A percentile compares a stretch with the other conserved stretches of the same genome.
Evolutionary conservation across 1,284 basidiomycete species (phyloP).

Genomic region (Pterulicium gracile): DNA sequence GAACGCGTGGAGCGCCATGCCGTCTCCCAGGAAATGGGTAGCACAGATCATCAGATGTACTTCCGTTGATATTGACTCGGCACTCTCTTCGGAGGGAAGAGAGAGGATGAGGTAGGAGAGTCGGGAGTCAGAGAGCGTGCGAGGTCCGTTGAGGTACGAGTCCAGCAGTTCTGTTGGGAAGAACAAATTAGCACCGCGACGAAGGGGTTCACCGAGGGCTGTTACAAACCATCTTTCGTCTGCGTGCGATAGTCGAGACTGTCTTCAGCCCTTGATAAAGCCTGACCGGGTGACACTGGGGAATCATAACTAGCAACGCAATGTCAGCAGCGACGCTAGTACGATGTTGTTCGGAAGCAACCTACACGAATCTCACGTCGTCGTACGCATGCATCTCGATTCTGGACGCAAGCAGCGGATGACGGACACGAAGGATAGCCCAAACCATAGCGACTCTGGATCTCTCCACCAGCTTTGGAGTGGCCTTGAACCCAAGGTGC

Average conservation of each 20-base stretch:
- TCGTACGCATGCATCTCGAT: constrained; percentile 53
- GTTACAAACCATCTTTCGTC: constrained; percentile 41
- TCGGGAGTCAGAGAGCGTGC: constrained; percentile 57
- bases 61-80: constrained; percentile 11
- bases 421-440: constrained; percentile 55
- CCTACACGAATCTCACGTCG: constrained; percentile 56
- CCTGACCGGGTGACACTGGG: constrained; percentile 32
- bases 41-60: constrained; percentile 55
- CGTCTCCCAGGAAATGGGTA: constrained; percentile 68
- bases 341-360: constrained; percentile 10
- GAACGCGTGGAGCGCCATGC: constrained; percentile 67
- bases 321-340: background rate
- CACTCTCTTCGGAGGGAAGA: constrained; percentile 15
- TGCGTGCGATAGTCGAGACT: constrained; percentile 40
- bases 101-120: constrained; percentile 66
- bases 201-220: constrained; percentile 2
- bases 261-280: constrained; percentile 34
- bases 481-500: constrained; percentile 54
- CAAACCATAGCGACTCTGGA: constrained; percentile 48
- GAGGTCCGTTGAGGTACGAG: constrained; percentile 60
- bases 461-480: constrained; percentile 26
- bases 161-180: constrained; percentile 43
- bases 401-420: constrained; percentile 54
- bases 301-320: constrained; percentile 32
- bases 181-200: constrained; percentile 4